These are phyloP conservation scores for Candida mattraensis DNA, from an alignment of 805 yeast genomes.

Conservation along the genomic window DNA sequence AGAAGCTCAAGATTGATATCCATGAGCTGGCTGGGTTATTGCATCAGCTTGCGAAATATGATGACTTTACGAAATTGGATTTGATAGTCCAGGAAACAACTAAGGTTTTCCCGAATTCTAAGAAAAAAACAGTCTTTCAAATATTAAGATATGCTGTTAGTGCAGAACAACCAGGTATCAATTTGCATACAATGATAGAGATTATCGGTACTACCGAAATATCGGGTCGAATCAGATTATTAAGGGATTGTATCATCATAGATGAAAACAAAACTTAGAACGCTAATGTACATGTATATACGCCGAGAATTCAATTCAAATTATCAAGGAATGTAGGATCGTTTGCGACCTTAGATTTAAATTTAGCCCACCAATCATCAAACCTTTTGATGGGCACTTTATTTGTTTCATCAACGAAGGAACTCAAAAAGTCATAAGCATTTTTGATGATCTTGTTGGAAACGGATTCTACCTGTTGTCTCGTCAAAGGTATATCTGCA, in stretches of 20 bases:
- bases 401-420: slow-evolving; percentile 79
- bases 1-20: slow-evolving; percentile 15
- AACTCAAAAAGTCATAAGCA: slow-evolving; percentile 86
- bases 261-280: slow-evolving; percentile 2
- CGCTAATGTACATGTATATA: background rate
- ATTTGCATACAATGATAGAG: slow-evolving; percentile 55
- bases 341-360: slow-evolving; percentile 67
- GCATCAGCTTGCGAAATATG: slow-evolving; percentile 9
- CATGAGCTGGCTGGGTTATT: slow-evolving; percentile 2
- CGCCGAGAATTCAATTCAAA: slow-evolving; percentile 31
- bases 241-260: slow-evolving; percentile 7
- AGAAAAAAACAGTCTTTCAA: slow-evolving; percentile 50
- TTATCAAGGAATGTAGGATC: slow-evolving; percentile 81
- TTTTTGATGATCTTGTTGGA: slow-evolving; percentile 89
- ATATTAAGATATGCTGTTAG: slow-evolving; percentile 66
- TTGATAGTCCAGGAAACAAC: slow-evolving; percentile 6
- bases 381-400: slow-evolving; percentile 85
- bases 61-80: slow-evolving; percentile 16
- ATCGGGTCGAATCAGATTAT: slow-evolving; percentile 24
- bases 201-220: slow-evolving; percentile 50
- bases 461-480: slow-evolving; percentile 46
- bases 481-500: slow-evolving; percentile 23
- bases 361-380: slow-evolving; percentile 95
- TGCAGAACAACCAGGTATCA: slow-evolving; percentile 69
- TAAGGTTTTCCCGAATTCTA: slow-evolving; percentile 14